These are phyloP conservation scores for Pestalotiopsis sp. DNA, from an alignment of 2,329 filamentous ascomycete species.

Conservation along the genomic window DNA sequence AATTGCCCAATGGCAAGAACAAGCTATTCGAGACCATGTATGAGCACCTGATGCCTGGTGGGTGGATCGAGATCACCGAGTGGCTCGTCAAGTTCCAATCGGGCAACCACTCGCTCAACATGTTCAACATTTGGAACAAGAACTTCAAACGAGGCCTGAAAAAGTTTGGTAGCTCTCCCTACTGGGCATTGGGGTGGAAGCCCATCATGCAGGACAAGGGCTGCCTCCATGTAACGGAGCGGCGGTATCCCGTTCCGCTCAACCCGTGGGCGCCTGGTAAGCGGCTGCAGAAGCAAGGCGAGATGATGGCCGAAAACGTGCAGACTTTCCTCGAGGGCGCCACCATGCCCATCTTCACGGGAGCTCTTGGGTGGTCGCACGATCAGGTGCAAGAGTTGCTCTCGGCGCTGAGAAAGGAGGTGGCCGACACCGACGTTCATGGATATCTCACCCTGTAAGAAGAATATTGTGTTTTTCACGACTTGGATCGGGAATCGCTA, in stretches of 20 bases:
- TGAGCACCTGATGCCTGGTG: slow-evolving; percentile 34
- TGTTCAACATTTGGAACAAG: slow-evolving; percentile 6
- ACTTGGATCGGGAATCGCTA: slow-evolving; percentile 1
- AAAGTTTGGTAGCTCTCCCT: slow-evolving; percentile 33
- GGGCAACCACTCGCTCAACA: slow-evolving; percentile 26
- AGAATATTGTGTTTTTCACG: slow-evolving; percentile 12
- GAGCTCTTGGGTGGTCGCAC: slow-evolving; percentile 26
- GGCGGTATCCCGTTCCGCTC: slow-evolving; percentile 29
- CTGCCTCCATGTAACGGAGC: slow-evolving; percentile 27
- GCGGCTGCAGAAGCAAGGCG: slow-evolving; percentile 30
- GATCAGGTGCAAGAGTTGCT: slow-evolving; percentile 25
- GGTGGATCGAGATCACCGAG: slow-evolving; percentile 39
- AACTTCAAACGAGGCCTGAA: slow-evolving; percentile 24
- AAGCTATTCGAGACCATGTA: slow-evolving; percentile 31
- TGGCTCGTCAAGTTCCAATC: slow-evolving; percentile 34
- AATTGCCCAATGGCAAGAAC: slow-evolving; percentile 26
- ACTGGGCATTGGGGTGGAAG: slow-evolving; percentile 29
- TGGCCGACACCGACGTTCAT: slow-evolving; percentile 29
- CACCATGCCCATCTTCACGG: slow-evolving; percentile 24
- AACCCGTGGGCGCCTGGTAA: slow-evolving; percentile 33
- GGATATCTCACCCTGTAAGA: slow-evolving; percentile 32
- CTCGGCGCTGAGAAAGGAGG: slow-evolving; percentile 24
- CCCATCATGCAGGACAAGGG: slow-evolving; percentile 24
- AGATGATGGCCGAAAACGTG: slow-evolving; percentile 30
- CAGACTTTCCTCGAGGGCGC: slow-evolving; percentile 28